Evolutionary conservation across 306 rosid genomes (phyloP).

Genomic region (Cucurbita ficifolia): DNA sequence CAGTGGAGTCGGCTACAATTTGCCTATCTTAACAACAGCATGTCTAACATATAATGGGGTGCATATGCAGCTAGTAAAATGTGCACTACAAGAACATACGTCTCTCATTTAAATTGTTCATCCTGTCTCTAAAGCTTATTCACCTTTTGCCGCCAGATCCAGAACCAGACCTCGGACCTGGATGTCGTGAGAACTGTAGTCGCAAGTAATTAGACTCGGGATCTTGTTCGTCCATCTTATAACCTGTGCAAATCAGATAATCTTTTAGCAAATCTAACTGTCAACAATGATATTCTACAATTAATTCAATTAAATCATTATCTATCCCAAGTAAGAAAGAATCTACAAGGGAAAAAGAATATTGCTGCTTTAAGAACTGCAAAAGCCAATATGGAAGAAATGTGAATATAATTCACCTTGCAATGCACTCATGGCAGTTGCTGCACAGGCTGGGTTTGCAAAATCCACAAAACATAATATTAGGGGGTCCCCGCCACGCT

Average conservation of each 20-base stretch:
- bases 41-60: not conserved
- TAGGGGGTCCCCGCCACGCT: constrained; percentile 90
- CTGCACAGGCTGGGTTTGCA: constrained; percentile 71
- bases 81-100: not conserved
- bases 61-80: constrained; percentile 2
- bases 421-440: constrained; percentile 85
- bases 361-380: not conserved
- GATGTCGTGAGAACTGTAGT: constrained; percentile 80
- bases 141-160: constrained; percentile 58
- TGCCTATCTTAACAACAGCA: not conserved
- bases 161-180: constrained; percentile 71
- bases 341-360: not conserved
- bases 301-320: not conserved
- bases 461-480: constrained; percentile 89
- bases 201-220: constrained; percentile 52
- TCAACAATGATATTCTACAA: not conserved
- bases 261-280: constrained; percentile 17
- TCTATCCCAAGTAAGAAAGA: not conserved
- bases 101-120: not conserved
- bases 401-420: constrained; percentile 38
- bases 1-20: constrained; percentile 1
- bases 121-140: constrained; percentile 11
- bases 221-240: constrained; percentile 54
- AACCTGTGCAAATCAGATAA: constrained; percentile 36
- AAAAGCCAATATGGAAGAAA: not conserved